phyloP scores from a whole-genome alignment of 1,139 yeast genomes.

The Blastobotrys capitulatus region DNA sequence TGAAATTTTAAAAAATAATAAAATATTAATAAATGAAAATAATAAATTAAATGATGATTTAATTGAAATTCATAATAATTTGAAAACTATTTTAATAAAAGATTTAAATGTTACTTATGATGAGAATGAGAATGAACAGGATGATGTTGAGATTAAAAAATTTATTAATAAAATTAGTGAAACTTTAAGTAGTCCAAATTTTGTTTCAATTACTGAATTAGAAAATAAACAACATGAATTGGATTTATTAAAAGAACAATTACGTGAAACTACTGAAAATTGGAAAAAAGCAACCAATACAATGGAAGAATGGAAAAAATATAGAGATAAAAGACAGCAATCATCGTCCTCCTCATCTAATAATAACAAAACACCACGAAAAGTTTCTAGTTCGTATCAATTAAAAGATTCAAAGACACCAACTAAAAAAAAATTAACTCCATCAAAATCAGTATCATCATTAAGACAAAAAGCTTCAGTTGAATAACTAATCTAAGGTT shows the following conservation, averaged over 20 bases:
- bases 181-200: conserved; percentile 22
- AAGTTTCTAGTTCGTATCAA: background rate
- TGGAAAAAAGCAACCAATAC: conserved; percentile 29
- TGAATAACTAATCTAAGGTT: background rate
- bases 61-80: conserved; percentile 12
- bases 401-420: background rate
- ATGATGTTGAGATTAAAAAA: conserved; percentile 18
- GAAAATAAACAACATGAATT: conserved; percentile 21
- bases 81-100: background rate
- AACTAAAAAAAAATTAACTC: background rate
- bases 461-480: background rate
- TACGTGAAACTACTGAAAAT: conserved; percentile 25
- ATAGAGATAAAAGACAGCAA: conserved; percentile 14
- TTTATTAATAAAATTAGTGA: conserved; percentile 19
- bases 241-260: conserved; percentile 20
- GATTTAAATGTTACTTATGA: background rate
- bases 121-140: background rate
- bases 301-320: conserved; percentile 30
- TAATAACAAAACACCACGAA: background rate
- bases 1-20: conserved; percentile 14
- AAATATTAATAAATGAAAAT: conserved; percentile 21
- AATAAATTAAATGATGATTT: conserved; percentile 15
- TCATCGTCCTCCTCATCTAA: background rate
- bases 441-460: background rate
- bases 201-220: conserved; percentile 24